These are phyloP conservation scores for Cyclotella baltica DNA, from an alignment of 108 stramenopile species.

Conservation along the genomic window DNA sequence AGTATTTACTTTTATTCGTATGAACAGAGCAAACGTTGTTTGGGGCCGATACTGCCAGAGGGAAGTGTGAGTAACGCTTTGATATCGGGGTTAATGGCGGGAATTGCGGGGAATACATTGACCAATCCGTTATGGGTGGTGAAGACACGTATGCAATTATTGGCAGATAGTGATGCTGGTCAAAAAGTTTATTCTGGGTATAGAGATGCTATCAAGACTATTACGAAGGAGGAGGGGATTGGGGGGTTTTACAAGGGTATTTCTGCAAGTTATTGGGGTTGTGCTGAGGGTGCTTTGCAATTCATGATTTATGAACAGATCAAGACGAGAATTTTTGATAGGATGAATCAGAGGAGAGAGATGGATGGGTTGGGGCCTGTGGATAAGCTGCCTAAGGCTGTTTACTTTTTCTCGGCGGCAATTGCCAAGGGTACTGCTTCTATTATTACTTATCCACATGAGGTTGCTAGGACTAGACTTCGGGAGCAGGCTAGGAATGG, in stretches of 20 bases:
- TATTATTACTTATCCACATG: conserved; percentile 93
- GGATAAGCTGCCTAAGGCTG: conserved; percentile 69
- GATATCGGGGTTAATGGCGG: conserved; percentile 68
- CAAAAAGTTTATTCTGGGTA: conserved; percentile 83
- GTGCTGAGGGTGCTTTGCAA: conserved; percentile 89
- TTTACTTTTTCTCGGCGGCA: conserved; percentile 84
- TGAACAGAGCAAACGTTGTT: conserved; percentile 62
- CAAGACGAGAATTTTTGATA: conserved; percentile 68
- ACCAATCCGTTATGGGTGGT: conserved; percentile 98
- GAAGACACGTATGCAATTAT: conserved; percentile 88
- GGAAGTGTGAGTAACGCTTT: conserved; percentile 72
- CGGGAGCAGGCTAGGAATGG: conserved; percentile 91
- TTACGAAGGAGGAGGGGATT: conserved; percentile 82
- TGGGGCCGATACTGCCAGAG: conserved; percentile 60
- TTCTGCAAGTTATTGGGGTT: conserved; percentile 94
- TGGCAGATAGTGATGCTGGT: conserved; percentile 80
- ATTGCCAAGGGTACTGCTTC: conserved; percentile 84
- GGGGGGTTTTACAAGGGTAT: conserved; percentile 93
- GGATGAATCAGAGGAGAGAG: conserved; percentile 60
- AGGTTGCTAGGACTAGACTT: conserved; percentile 92
- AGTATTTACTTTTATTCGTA: conserved; percentile 92
- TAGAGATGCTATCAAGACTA: conserved; percentile 76
- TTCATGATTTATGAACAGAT: conserved; percentile 94
- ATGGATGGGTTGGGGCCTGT: conserved; percentile 63
- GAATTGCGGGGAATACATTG: conserved; percentile 79